Evolutionary conservation across 2,329 filamentous ascomycete genomes (phyloP), one percentile per base, ranked within the genome.

Genomic region (Fusarium sp.): DNA sequence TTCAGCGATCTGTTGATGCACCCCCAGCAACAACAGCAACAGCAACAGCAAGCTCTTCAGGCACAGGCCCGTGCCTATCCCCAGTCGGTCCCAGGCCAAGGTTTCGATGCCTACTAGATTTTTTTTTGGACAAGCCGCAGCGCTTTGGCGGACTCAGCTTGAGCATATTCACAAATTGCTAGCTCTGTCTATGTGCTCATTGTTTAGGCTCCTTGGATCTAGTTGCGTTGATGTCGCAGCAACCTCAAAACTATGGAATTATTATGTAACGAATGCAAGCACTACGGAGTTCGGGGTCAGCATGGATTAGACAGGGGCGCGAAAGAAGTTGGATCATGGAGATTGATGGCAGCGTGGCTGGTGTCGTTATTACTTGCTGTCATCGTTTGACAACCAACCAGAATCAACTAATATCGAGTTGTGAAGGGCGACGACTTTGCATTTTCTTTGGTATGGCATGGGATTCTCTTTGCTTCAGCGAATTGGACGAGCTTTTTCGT

Each of bases 1-100:
- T 99, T 99, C 85, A 90, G 87, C 72, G 93, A 96, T 77, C 82
- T 95, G 17, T 85, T 91, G 16, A 86, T 90, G 77, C 86, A 88
- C 67, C 86, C 90, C 66, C 86, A 88, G 59, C 84, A 85, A 62
- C 83, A 85, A 44, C 82, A 82, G 40, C 78, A 80, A 29, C 78
- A 82, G 40, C 80, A 80, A 38, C 77, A 81, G 38, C 80, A 85
- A 64, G 80, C 80, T 35, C 75, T 86, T 71, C 85, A 87, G 69
- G 81, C 84, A 16, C 85, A 86, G 66, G 80, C 81, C 59, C 82
- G 81, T 59, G 79, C 74, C 35, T 85, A 85, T 65, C 80, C 82
- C 36, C 84, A 83, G 61, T 72, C 80, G 27, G 80, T 84, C 51
- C 83, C 83, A 2, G 77, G 82, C 12, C 84, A 85, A 69, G 75